Evolutionary conservation across 2,329 filamentous ascomycete species (phyloP).

Genomic region (Coniochaeta ligniaria): DNA sequence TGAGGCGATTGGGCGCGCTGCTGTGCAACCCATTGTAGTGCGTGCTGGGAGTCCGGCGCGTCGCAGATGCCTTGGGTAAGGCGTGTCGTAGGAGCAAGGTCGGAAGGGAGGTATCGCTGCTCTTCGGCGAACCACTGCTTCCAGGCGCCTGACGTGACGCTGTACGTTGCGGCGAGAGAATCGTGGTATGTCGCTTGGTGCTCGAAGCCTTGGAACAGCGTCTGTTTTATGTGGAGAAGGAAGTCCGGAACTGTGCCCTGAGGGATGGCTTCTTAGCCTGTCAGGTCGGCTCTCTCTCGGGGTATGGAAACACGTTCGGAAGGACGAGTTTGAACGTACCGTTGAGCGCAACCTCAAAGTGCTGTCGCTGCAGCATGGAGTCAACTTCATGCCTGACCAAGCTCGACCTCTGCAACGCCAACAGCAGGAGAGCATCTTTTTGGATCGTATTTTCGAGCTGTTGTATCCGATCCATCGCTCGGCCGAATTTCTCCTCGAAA

Average conservation of each 20-base stretch:
- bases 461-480: constrained; percentile 9
- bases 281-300: neutral
- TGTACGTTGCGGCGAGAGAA: constrained; percentile 16
- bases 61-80: constrained; percentile 18
- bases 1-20: constrained; percentile 11
- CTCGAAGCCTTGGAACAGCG: constrained; percentile 15
- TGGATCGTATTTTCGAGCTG: constrained; percentile 8
- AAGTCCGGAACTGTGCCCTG: constrained; percentile 6
- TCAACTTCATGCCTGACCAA: constrained; percentile 6
- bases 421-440: constrained; percentile 8
- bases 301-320: too few species aligned
- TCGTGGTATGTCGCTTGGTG: constrained; percentile 17
- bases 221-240: constrained; percentile 10
- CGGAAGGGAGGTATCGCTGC: constrained; percentile 16
- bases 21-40: constrained; percentile 18
- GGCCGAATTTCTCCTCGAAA: constrained; percentile 9
- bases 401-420: constrained; percentile 6
- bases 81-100: constrained; percentile 10
- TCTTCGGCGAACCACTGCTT: constrained; percentile 17
- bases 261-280: constrained; percentile 2
- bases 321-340: neutral
- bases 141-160: constrained; percentile 18
- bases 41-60: constrained; percentile 18
- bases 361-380: constrained; percentile 4
- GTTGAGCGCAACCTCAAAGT: neutral